Conservation (phyloP, 2,329 filamentous ascomycete genomes). For the Colletotrichum graminicola region DNA sequence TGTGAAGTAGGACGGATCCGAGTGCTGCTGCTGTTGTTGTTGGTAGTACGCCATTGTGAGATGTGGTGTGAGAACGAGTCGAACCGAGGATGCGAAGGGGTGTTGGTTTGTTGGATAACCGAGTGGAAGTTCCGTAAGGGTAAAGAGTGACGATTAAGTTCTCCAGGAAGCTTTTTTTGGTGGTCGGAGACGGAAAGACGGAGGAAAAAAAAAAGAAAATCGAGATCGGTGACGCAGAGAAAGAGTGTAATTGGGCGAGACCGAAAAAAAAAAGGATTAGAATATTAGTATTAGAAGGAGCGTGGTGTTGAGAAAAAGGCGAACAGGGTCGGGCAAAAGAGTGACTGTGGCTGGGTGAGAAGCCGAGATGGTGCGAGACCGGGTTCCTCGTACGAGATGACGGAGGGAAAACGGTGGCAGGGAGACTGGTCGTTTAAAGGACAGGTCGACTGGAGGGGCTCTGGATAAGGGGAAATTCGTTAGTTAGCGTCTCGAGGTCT, state of each 20-base stretch:
- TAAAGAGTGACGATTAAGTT: slow-evolving; percentile 55
- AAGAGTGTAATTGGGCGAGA: slow-evolving; percentile 40
- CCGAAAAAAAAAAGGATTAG: slow-evolving; percentile 41
- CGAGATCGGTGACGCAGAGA: slow-evolving; percentile 33
- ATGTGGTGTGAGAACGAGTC: slow-evolving; percentile 47
- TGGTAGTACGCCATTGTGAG: slow-evolving; percentile 62
- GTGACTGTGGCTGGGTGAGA: slow-evolving; percentile 66
- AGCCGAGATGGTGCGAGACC: slow-evolving; percentile 59
- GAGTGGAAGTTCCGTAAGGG: slow-evolving; percentile 53
- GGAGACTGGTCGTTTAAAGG: slow-evolving; percentile 61
- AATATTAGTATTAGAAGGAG: slow-evolving; percentile 46
- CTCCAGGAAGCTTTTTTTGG: slow-evolving; percentile 44
- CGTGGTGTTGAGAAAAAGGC: slow-evolving; percentile 41
- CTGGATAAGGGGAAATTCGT: slow-evolving; percentile 52
- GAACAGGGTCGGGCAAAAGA: slow-evolving; percentile 60
- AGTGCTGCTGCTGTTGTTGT: slow-evolving; percentile 46
- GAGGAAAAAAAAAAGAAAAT: slow-evolving; percentile 11
- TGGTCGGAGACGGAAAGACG: slow-evolving; percentile 36
- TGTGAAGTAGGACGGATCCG: slow-evolving; percentile 66
- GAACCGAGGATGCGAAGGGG: slow-evolving; percentile 48
- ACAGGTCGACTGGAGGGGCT: slow-evolving; percentile 59
- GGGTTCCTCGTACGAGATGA: slow-evolving; percentile 47
- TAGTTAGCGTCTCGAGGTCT: slow-evolving; percentile 51
- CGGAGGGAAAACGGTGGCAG: slow-evolving; percentile 54
- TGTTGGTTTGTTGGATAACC: slow-evolving; percentile 39